A percentile compares a stretch with the other conserved stretches of the same genome.
These are phyloP conservation scores for Teratosphaeria pseudoeucalypti DNA, from an alignment of 2,329 filamentous ascomycete genomes.

Conservation along the genomic window DNA sequence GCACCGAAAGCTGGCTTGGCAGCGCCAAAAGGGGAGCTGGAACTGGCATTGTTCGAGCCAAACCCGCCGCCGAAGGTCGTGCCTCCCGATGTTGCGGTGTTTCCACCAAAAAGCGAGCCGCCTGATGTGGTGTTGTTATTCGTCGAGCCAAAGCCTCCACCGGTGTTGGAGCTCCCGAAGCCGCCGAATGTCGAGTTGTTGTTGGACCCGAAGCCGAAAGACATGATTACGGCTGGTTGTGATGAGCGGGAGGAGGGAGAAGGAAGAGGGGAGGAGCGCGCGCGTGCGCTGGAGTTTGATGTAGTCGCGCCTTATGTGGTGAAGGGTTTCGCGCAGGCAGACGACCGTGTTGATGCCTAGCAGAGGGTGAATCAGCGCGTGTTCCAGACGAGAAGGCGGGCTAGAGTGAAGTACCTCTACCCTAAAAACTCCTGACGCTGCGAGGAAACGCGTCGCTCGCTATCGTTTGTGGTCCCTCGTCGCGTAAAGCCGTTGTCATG, in stretches of 20 bases:
- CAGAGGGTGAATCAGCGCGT: background rate
- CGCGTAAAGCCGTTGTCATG: background rate
- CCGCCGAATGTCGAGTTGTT: slow-evolving; percentile 11
- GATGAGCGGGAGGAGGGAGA: background rate
- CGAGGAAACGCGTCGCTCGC: background rate
- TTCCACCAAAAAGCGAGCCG: slow-evolving; percentile 17
- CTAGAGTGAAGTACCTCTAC: background rate
- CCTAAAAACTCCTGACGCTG: background rate
- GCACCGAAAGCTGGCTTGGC: slow-evolving; percentile 18
- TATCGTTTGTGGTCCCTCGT: background rate
- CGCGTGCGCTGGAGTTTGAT: background rate
- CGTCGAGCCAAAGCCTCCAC: slow-evolving; percentile 11
- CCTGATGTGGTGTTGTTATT: slow-evolving; percentile 12
- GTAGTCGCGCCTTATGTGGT: background rate
- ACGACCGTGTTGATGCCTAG: background rate
- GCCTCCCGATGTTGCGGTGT: slow-evolving; percentile 17
- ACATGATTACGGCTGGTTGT: slow-evolving; percentile 5
- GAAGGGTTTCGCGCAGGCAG: background rate
- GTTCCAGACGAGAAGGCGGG: background rate
- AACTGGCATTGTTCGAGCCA: slow-evolving; percentile 10
- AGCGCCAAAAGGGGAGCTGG: slow-evolving; percentile 4
- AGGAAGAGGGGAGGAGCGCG: background rate
- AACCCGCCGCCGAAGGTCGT: slow-evolving; percentile 11
- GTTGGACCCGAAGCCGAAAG: slow-evolving; percentile 13
- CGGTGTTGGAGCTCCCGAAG: slow-evolving; percentile 13